Evolutionary conservation across 2,329 filamentous ascomycete species (phyloP).

Genomic region (Davidsoniella australis): DNA sequence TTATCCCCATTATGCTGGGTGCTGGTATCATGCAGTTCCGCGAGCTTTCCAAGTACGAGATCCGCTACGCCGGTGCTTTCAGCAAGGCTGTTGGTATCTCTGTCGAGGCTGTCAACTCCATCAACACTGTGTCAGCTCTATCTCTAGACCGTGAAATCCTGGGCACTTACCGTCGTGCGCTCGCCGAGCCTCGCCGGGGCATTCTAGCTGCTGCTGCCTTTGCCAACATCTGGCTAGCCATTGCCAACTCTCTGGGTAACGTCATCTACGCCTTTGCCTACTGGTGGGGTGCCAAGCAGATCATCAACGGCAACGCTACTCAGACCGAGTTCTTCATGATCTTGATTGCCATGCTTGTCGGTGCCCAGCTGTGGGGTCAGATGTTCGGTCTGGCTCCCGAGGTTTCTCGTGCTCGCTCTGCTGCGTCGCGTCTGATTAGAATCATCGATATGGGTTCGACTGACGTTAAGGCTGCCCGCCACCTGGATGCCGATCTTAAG

Average conservation of each 20-base stretch:
- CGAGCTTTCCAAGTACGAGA: constrained; percentile 43
- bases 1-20: constrained; percentile 51
- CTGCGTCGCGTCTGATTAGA: constrained; percentile 39
- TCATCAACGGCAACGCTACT: constrained; percentile 45
- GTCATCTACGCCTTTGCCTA: constrained; percentile 60
- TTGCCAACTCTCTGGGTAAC: constrained; percentile 43
- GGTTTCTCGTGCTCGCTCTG: constrained; percentile 47
- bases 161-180: constrained; percentile 33
- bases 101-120: constrained; percentile 48
- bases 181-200: constrained; percentile 35
- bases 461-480: constrained; percentile 8
- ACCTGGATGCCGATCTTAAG: constrained; percentile 14
- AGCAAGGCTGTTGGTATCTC: constrained; percentile 45
- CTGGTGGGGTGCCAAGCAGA: constrained; percentile 62
- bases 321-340: constrained; percentile 61
- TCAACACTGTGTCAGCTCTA: constrained; percentile 43
- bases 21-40: constrained; percentile 53
- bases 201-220: constrained; percentile 31
- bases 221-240: constrained; percentile 42
- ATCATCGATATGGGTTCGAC: constrained; percentile 29
- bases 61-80: constrained; percentile 47
- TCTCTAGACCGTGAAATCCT: constrained; percentile 36
- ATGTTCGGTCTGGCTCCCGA: constrained; percentile 62
- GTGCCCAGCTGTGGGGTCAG: constrained; percentile 55
- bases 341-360: constrained; percentile 52